Base-by-base conservation (phyloP, 2,329 filamentous ascomycete species). In the Alternaria burnsii region DNA sequence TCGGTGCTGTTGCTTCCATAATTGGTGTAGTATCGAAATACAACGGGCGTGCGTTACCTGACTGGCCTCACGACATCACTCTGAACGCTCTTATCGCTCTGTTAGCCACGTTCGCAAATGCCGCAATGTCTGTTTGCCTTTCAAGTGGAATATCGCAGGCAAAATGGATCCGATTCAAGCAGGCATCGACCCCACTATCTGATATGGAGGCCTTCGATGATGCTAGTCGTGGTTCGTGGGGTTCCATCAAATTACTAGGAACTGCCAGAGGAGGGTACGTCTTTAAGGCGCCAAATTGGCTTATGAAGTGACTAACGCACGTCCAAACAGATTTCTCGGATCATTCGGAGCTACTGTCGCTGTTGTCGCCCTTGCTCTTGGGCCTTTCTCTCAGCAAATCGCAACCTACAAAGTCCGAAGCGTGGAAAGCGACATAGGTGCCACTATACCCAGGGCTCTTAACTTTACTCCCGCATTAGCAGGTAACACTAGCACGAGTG, bases 211-310 rank as follows among this genome's bases (percentile, higher is more conserved):
- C 36, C 14, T 65, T 65, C 26, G 62, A 62, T 44, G 62, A 65
- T 24, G 62, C 62, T 14, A 65, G 59, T 58, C 62, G 62, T 41
- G 62, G 62, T n/a, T 57, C 62, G 6, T 65, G 62, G 55, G 62
- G 62, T 16, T 46, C 52, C 24, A 41, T 57, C 30, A 65, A 60
- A 46, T 36, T 65, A 50, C 32, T 65, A 11, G n/a, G 43, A 11
- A 62, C 43, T 14, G 56, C 42, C 6, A 50, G 56, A 36, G 62
- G 59, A 55, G 62, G 62, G 59, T 65, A 62, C 5, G 55, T 58
- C 32, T 42, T 20, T 32, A 40, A 30, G 11, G 28, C 26, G 28
- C 26, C 22, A 20, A 14, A 32, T 10, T 4, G 30, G 28, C 14
- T 24, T 18, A 4, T 5, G 16, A n/a, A 14, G 44, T 40, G 24